Percentiles rank a stretch among this genome's conserved stretches.
phyloP scores from a whole-genome alignment of 2,329 filamentous ascomycete genomes.

The Penicillium sclerotiorum region DNA sequence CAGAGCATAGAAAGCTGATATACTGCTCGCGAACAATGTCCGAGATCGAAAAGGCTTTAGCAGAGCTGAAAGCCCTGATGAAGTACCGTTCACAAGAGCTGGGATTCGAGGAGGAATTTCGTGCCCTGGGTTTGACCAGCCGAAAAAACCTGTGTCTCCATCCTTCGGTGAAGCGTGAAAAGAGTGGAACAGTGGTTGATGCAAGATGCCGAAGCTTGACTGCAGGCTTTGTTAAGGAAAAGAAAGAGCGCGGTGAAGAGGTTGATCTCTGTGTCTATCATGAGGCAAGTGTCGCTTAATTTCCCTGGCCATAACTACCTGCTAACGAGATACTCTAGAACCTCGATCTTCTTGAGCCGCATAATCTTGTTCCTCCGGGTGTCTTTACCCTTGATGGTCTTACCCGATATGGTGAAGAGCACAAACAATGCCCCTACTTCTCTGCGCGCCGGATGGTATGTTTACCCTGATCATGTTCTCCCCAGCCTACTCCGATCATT shows the following conservation, averaged over 20 bases:
- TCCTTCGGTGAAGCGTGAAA: slow-evolving; percentile 93
- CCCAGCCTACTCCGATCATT: slow-evolving; percentile 8
- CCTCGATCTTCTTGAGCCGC: slow-evolving; percentile 88
- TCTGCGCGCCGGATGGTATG: slow-evolving; percentile 88
- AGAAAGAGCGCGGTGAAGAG: slow-evolving; percentile 91
- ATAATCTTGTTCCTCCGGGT: slow-evolving; percentile 90
- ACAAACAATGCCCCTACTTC: slow-evolving; percentile 98
- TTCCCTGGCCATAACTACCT: not conserved
- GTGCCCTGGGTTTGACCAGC: slow-evolving; percentile 88
- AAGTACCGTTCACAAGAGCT: slow-evolving; percentile 88
- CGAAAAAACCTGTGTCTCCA: slow-evolving; percentile 97
- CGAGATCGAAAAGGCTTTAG: slow-evolving; percentile 96
- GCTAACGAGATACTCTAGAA: slow-evolving; percentile 61
- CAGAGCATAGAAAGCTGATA: slow-evolving; percentile 92
- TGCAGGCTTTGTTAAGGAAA: slow-evolving; percentile 95
- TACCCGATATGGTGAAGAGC: slow-evolving; percentile 84
- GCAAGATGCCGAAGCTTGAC: slow-evolving; percentile 94
- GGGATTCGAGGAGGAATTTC: slow-evolving; percentile 89
- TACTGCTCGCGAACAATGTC: slow-evolving; percentile 99
- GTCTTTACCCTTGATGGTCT: slow-evolving; percentile 95
- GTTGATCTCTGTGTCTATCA: slow-evolving; percentile 96
- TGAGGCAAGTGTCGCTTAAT: slow-evolving; percentile 60
- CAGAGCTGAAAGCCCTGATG: slow-evolving; percentile 90
- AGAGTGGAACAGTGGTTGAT: slow-evolving; percentile 91
- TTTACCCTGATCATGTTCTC: not conserved